A percentile compares a stretch with the other conserved stretches of the same genome.
Conservation (phyloP, 306 rosid species). For the Prunus mume region DNA sequence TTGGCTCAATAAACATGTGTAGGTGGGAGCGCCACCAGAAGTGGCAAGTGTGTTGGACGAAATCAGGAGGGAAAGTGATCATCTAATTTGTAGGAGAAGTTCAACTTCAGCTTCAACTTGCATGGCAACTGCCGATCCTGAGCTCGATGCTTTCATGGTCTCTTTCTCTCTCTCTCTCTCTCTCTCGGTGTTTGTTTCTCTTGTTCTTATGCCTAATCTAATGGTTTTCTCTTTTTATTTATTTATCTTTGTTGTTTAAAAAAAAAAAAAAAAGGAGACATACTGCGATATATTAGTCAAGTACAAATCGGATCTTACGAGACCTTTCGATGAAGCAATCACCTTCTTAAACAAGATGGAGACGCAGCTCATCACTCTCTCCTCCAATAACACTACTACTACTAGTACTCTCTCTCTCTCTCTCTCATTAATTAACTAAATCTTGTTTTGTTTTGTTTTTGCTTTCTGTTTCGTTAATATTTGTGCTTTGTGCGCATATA, state of each 20-base stretch:
- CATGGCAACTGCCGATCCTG: slow-evolving; percentile 55
- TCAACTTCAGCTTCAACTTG: slow-evolving; percentile 25
- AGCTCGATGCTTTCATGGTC: slow-evolving; percentile 79
- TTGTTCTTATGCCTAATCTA: not conserved
- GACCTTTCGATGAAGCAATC: slow-evolving; percentile 64
- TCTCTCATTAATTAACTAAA: not conserved
- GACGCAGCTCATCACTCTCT: slow-evolving; percentile 56
- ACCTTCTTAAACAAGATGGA: slow-evolving; percentile 60
- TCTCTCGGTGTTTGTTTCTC: not conserved
- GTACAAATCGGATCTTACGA: slow-evolving; percentile 60
- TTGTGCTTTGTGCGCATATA: too few relatives aligned
- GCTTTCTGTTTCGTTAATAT: not conserved
- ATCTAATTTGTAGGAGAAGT: slow-evolving; percentile 21
- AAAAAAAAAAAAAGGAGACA: slow-evolving; percentile 41
- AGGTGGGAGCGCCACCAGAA: slow-evolving; percentile 80
- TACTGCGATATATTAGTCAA: slow-evolving; percentile 52
- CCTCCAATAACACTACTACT: slow-evolving; percentile 21
- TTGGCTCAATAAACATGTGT: not conserved
- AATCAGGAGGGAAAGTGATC: slow-evolving; percentile 33
- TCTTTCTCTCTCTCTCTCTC: not conserved
- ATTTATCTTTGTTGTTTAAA: not conserved
- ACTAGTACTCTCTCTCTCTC: slow-evolving; percentile 28
- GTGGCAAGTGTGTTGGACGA: slow-evolving; percentile 44
- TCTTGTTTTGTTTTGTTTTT: not conserved
- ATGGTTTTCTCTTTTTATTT: not conserved